Conservation (phyloP, 495 filamentous ascomycete genomes). For the Penicillium angulare region DNA sequence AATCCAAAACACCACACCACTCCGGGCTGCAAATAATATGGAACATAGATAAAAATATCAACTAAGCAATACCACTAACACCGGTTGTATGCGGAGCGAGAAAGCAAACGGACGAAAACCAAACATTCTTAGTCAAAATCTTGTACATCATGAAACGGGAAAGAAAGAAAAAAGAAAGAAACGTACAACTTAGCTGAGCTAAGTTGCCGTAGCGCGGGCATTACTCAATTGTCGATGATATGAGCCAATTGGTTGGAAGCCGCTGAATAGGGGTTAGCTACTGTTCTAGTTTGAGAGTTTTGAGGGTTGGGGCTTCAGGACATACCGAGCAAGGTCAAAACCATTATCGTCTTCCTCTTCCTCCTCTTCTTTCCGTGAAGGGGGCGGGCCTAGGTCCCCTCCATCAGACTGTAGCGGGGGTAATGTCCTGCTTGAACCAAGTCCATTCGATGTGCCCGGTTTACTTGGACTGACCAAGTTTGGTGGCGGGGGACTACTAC, state of each 20-base stretch:
- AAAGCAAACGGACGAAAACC: constrained; percentile 6
- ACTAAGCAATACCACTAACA: constrained; percentile 15
- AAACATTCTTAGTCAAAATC: constrained; percentile 17
- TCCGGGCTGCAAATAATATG: background rate
- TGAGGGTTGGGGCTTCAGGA: constrained; percentile 6
- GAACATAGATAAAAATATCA: background rate
- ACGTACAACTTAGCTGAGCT: no score
- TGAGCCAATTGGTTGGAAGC: constrained; percentile 68
- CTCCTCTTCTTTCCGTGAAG: constrained; percentile 24
- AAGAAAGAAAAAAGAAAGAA: background rate
- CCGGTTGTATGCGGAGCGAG: constrained; percentile 25
- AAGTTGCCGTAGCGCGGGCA: constrained; percentile 34
- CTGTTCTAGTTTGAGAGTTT: constrained; percentile 10
- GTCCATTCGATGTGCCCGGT: constrained; percentile 37
- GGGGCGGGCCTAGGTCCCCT: constrained; percentile 12
- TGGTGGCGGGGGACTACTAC: constrained; percentile 61
- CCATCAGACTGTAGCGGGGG: constrained; percentile 34
- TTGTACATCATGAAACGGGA: constrained; percentile 21
- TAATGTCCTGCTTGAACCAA: constrained; percentile 34
- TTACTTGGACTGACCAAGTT: constrained; percentile 49
- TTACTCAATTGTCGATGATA: constrained; percentile 58
- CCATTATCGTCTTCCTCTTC: constrained; percentile 56
- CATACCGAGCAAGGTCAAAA: constrained; percentile 67
- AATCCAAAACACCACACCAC: constrained; percentile 2
- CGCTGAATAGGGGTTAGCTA: constrained; percentile 45